phyloP scores from a whole-genome alignment of 2,329 filamentous ascomycete genomes.

The Calonectria naviculata region DNA sequence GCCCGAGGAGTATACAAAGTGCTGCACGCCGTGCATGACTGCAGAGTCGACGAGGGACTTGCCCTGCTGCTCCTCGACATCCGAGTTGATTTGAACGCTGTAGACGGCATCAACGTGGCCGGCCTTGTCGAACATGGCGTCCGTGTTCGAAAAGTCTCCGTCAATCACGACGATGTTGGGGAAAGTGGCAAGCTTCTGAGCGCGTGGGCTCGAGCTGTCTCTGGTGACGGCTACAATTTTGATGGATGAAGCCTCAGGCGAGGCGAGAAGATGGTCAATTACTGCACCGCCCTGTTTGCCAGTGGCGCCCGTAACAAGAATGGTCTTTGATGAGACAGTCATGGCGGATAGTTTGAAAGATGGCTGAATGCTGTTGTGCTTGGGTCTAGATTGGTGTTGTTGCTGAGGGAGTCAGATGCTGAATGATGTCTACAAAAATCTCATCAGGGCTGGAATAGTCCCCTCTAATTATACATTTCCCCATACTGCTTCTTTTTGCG shows the following conservation, averaged over 20 bases:
- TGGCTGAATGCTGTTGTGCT: background rate
- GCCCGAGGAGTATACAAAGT: conserved; percentile 69
- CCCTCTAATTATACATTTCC: background rate
- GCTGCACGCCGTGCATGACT: conserved; percentile 60
- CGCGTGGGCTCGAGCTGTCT: conserved; percentile 5
- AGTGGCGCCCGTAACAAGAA: conserved; percentile 23
- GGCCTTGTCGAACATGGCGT: conserved; percentile 15
- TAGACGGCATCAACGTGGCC: conserved; percentile 17
- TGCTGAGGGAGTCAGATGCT: background rate
- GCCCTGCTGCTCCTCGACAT: conserved; percentile 55
- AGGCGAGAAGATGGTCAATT: conserved; percentile 16
- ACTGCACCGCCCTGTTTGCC: conserved; percentile 26
- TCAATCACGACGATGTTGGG: conserved; percentile 13
- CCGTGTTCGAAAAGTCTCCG: conserved; percentile 16
- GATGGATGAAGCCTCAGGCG: background rate
- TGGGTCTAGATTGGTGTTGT: background rate
- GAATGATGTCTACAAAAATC: background rate
- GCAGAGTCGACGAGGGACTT: conserved; percentile 64
- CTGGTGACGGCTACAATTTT: conserved; percentile 22
- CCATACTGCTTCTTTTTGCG: background rate
- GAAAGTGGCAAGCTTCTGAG: conserved; percentile 14
- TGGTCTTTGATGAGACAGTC: background rate
- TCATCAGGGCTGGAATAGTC: background rate
- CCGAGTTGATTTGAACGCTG: conserved; percentile 23
- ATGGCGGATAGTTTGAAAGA: background rate